A percentile compares a stretch with the other conserved stretches of the same genome.
These are phyloP conservation scores for Fraxinus sp. DNA, from an alignment of 305 asterid genomes.

Conservation along the genomic window DNA sequence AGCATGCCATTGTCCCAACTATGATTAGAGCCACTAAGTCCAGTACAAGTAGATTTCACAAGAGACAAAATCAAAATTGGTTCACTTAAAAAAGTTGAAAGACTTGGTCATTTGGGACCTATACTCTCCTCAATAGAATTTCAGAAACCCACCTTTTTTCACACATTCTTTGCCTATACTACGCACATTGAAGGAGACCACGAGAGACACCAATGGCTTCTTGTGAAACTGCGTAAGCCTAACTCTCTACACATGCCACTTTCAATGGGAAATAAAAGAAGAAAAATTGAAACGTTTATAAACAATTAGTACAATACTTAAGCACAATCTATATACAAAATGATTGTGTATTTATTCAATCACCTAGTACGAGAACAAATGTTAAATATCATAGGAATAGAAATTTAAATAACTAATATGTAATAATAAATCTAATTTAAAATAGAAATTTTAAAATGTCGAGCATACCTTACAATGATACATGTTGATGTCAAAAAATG, in stretches of 20 bases:
- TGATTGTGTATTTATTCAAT: neutral
- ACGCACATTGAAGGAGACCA: neutral
- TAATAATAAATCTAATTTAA: too few species aligned
- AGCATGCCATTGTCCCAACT: constrained; percentile 1
- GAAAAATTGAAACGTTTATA: too few species aligned
- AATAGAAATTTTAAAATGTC: too few species aligned
- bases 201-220: neutral
- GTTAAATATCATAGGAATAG: neutral
- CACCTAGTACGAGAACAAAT: neutral
- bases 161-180: neutral
- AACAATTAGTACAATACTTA: too few species aligned
- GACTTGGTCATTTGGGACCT: neutral
- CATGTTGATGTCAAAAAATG: too few species aligned
- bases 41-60: neutral
- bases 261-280: neutral
- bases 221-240: neutral
- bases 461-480: too few species aligned
- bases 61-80: neutral
- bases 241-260: neutral
- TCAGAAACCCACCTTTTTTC: neutral
- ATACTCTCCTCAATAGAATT: neutral
- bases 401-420: neutral
- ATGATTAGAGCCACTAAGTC: neutral
- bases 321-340: neutral
- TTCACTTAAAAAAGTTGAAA: neutral